Base-by-base conservation (phyloP, 2,329 filamentous ascomycete species). In the Thermochaetoides dissita region DNA sequence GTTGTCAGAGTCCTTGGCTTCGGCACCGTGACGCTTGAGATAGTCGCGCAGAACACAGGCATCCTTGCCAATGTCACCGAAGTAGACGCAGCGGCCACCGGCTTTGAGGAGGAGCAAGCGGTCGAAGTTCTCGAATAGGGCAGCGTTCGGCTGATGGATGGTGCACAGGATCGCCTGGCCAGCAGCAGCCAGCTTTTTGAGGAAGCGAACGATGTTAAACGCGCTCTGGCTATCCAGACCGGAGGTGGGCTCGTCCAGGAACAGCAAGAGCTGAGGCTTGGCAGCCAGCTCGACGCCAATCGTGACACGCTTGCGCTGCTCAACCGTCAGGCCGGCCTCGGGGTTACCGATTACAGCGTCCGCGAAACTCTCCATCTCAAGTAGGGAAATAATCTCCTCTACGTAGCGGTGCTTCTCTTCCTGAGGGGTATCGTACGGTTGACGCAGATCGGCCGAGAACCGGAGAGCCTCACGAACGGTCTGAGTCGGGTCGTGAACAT, bases 121-220 rank as follows among this genome's bases (percentile, higher is more conserved):
- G 57, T 94, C 86, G 50, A 94, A 94, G 59, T 87, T 81, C 59
- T 91, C 84, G 52, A 94, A 94, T 0, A 94, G 69, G 0, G 84
- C 79, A 10, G 84, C 83, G 50, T 87, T 89, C 1, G 87, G 86
- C 58, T 94, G 87, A 59, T 94, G 87, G 49, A 94, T 94, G 0
- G 87, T 94, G 63, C 85, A 93, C 3, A 94, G 71, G 51, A 94
- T 86, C 8, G 86, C 86, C 57, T 94, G 87, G 2, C 86, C 87
- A 3, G 82, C 81, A n/a, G 72, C 68, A 39, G 81, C 78, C 6
- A 86, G 71, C 62, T 85, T 86, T 53, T 76, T 76, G n/a, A 87
- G 65, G 66, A 86, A 84, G 31, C 80, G 77, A 28, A 84, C 77
- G 50, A 85, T 85, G 59, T 84, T 84, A 65, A 80, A 86, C 11